A percentile compares a stretch with the other conserved stretches of the same genome.
Evolutionary conservation across 1,284 basidiomycete genomes (phyloP).

Genomic region (Wallemia ichthyophaga): DNA sequence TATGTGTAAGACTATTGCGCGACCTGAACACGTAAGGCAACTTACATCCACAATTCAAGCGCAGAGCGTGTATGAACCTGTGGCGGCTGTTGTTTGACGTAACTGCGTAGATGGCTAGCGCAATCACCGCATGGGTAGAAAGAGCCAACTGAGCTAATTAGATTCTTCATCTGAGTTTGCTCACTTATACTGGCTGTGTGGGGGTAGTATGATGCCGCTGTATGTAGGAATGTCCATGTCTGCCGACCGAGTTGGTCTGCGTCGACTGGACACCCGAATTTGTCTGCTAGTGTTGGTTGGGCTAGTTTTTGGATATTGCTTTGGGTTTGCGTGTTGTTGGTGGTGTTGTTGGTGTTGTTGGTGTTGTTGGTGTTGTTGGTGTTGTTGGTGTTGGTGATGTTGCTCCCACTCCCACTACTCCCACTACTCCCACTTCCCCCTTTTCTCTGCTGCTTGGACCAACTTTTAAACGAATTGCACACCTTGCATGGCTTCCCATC

Average conservation of each 20-base stretch:
- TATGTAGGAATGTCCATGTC: slow-evolving; percentile 86
- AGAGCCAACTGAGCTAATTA: slow-evolving; percentile 41
- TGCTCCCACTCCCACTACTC: slow-evolving; percentile 5
- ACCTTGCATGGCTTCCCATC: slow-evolving; percentile 84
- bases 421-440: slow-evolving; percentile 8
- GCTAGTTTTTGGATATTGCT: slow-evolving; percentile 1
- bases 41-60: slow-evolving; percentile 55
- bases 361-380: slow-evolving; percentile 7
- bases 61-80: slow-evolving; percentile 35
- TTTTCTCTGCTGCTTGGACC: slow-evolving; percentile 5
- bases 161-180: slow-evolving; percentile 43
- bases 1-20: background rate
- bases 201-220: slow-evolving; percentile 80
- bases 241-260: slow-evolving; percentile 56
- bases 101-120: slow-evolving; percentile 41
- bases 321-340: slow-evolving; percentile 4
- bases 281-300: slow-evolving; percentile 12
- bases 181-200: slow-evolving; percentile 34
- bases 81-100: slow-evolving; percentile 33
- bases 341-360: slow-evolving; percentile 6
- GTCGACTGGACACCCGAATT: slow-evolving; percentile 52
- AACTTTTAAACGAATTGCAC: slow-evolving; percentile 35
- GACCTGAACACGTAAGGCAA: background rate
- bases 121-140: slow-evolving; percentile 68
- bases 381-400: slow-evolving; percentile 10